Conservation (phyloP, 2,329 filamentous ascomycete species). For the Mycosphaerella arachidis region DNA sequence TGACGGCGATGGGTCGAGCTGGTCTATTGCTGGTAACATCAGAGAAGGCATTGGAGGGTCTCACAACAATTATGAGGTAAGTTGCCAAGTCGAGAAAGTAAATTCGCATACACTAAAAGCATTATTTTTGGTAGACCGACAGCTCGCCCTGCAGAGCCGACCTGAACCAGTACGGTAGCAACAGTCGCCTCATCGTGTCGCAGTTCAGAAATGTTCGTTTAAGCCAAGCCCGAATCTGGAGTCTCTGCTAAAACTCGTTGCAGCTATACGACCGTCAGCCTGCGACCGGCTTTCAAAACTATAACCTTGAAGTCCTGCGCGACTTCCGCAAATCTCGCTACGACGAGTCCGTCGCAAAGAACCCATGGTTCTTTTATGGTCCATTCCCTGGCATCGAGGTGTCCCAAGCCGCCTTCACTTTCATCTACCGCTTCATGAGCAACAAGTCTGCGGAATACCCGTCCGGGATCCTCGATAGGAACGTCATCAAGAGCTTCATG, state of each 20-base stretch:
- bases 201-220: constrained; percentile 13
- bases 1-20: constrained; percentile 20
- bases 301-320: constrained; percentile 29
- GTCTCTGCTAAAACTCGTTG: too few species aligned
- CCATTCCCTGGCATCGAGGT: constrained; percentile 30
- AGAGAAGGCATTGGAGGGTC: neutral
- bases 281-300: constrained; percentile 23
- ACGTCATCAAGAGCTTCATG: constrained; percentile 39
- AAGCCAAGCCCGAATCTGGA: too few species aligned
- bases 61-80: constrained; percentile 3
- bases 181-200: constrained; percentile 15
- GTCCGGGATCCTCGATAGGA: constrained; percentile 34
- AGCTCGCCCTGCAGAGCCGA: constrained; percentile 32
- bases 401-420: constrained; percentile 31
- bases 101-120: neutral
- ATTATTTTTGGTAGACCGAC: constrained; percentile 29
- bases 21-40: constrained; percentile 21
- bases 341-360: constrained; percentile 24
- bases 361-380: constrained; percentile 31
- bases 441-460: constrained; percentile 39
- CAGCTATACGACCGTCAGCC: constrained; percentile 25
- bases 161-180: constrained; percentile 27
- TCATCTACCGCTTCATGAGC: constrained; percentile 38
- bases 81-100: neutral
- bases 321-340: constrained; percentile 17